Percentiles rank a stretch among this genome's conserved stretches.
Evolutionary conservation across 164 flowering plant genomes (phyloP).

Genomic region (Saururus chinensis): DNA sequence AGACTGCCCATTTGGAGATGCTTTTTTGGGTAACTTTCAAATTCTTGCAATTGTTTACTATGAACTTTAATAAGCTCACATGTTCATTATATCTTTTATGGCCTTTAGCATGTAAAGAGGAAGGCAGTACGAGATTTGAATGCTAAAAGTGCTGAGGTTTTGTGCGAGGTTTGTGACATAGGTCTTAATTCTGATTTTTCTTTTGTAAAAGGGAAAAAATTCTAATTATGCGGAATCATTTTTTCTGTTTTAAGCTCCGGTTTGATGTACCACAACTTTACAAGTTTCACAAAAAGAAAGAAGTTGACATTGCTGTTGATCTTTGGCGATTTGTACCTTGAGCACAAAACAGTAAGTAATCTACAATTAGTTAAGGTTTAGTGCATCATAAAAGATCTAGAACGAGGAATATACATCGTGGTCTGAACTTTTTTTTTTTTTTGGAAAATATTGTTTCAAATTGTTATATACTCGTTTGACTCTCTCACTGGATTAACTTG

Average conservation of each 20-base stretch:
- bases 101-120: slow-evolving; percentile 53
- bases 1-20: neutral
- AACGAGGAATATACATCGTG: no score
- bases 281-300: slow-evolving; percentile 92
- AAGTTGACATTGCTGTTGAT: slow-evolving; percentile 88
- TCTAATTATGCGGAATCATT: neutral
- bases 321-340: slow-evolving; percentile 87
- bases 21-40: neutral
- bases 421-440: no score
- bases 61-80: no score
- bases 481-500: no score
- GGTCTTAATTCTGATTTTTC: neutral
- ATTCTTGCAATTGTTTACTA: no score
- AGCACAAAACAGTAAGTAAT: neutral
- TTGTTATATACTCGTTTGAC: no score
- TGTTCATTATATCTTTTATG: neutral
- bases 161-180: slow-evolving; percentile 56
- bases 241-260: slow-evolving; percentile 46
- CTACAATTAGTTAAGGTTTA: neutral
- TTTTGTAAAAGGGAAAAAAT: neutral
- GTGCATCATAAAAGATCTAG: neutral
- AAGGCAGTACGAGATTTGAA: slow-evolving; percentile 55
- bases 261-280: slow-evolving; percentile 75
- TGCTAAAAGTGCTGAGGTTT: slow-evolving; percentile 77
- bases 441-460: no score